phyloP scores from a whole-genome alignment of 257 asterid species.

The Penstemon davidsonii region DNA sequence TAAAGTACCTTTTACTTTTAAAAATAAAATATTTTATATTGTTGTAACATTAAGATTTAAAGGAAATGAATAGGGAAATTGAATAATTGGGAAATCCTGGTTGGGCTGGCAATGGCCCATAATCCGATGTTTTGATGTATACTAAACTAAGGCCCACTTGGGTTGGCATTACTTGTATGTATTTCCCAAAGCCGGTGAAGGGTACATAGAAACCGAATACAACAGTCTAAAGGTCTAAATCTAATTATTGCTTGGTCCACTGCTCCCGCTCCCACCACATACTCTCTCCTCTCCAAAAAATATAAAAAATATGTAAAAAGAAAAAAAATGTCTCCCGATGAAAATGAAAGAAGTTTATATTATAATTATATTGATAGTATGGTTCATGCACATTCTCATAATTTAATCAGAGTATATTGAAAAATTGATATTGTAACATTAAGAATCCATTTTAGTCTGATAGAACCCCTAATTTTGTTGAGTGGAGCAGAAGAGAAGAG shows the following conservation, averaged over 20 bases:
- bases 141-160: slow-evolving; percentile 40
- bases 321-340: slow-evolving; percentile 31
- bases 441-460: too few relatives aligned
- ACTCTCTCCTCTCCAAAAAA: slow-evolving; percentile 25
- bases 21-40: neutral
- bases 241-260: slow-evolving; percentile 56
- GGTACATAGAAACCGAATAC: too few relatives aligned
- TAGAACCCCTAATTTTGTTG: neutral
- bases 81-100: slow-evolving; percentile 10
- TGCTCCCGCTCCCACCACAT: slow-evolving; percentile 31
- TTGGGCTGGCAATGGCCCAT: slow-evolving; percentile 49
- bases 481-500: neutral
- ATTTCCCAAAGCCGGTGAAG: too few relatives aligned
- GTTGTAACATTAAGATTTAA: neutral
- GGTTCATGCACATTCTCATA: too few relatives aligned
- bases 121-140: slow-evolving; percentile 27
- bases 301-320: neutral
- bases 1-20: neutral
- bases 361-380: slow-evolving; percentile 31
- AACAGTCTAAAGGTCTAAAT: slow-evolving; percentile 1
- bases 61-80: neutral
- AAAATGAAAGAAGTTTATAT: slow-evolving; percentile 32
- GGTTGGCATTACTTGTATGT: slow-evolving; percentile 7
- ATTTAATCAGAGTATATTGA: too few relatives aligned
- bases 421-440: too few relatives aligned